These are phyloP conservation scores for Spirogloea muscicola DNA, from an alignment of 139 green algal species.

Conservation along the genomic window DNA sequence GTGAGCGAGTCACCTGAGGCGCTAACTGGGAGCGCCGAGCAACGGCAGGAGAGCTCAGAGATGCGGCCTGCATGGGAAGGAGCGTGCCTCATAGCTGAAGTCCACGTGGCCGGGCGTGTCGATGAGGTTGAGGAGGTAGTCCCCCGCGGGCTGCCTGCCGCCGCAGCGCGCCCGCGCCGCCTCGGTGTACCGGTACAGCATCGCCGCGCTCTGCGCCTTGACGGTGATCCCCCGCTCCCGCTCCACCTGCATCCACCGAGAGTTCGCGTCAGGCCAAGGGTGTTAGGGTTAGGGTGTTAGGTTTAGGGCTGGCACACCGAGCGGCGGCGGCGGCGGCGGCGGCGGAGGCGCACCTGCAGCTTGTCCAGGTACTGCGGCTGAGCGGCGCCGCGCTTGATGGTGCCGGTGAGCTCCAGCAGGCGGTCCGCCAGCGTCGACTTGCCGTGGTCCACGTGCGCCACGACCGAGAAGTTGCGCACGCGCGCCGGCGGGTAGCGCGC, in stretches of 20 bases:
- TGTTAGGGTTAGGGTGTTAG: too few species aligned
- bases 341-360: conserved; percentile 28
- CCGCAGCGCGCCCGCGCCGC: neutral
- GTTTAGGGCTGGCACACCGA: too few species aligned
- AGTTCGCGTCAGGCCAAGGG: too few species aligned
- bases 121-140: conserved; percentile 73
- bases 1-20: too few species aligned
- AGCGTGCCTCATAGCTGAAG: conserved; percentile 71
- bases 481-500: conserved; percentile 27
- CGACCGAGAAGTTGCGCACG: conserved; percentile 54
- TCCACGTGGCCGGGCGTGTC: conserved; percentile 80
- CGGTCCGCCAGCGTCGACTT: conserved; percentile 81
- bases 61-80: too few species aligned
- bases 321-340: too few species aligned
- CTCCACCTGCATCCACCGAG: conserved; percentile 76
- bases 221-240: conserved; percentile 88
- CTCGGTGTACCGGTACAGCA: conserved; percentile 37
- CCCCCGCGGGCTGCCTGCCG: neutral
- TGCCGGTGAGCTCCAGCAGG: conserved; percentile 47
- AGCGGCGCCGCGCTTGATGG: conserved; percentile 25
- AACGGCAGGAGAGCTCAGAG: conserved; percentile 62
- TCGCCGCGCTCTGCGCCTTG: conserved; percentile 59
- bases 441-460: conserved; percentile 78
- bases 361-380: conserved; percentile 46
- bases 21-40: neutral